Evolutionary conservation across 2,329 filamentous ascomycete species (phyloP).

Genomic region (Chlorencoelia australis): DNA sequence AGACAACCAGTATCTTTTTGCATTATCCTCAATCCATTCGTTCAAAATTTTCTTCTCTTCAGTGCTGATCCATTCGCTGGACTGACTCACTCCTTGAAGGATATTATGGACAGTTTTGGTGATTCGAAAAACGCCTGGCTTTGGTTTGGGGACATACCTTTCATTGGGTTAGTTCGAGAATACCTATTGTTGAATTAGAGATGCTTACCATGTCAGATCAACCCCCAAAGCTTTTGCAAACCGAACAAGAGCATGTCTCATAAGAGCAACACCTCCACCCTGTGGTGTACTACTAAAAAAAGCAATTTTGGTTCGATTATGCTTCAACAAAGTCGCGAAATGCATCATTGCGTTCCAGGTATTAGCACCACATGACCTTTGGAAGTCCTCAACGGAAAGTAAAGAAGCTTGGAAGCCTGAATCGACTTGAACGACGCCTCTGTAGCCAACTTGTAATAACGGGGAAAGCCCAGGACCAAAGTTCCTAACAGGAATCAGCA

Average conservation of each 20-base stretch:
- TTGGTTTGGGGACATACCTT: slow-evolving; percentile 66
- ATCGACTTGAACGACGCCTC: slow-evolving; percentile 49
- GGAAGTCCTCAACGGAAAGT: slow-evolving; percentile 40
- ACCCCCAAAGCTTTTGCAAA: slow-evolving; percentile 58
- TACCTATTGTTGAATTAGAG: no score
- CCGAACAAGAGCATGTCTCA: slow-evolving; percentile 60
- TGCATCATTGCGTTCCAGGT: slow-evolving; percentile 48
- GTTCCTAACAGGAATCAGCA: slow-evolving; percentile 35
- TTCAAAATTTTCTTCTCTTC: slow-evolving; percentile 54
- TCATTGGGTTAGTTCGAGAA: slow-evolving; percentile 7
- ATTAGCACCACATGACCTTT: slow-evolving; percentile 37
- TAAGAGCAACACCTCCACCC: slow-evolving; percentile 55
- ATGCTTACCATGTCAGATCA: slow-evolving; percentile 65
- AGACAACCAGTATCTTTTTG: slow-evolving; percentile 63
- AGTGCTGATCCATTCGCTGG: slow-evolving; percentile 51
- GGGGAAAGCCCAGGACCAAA: slow-evolving; percentile 66
- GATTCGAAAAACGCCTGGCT: slow-evolving; percentile 68
- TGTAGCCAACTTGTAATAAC: slow-evolving; percentile 49
- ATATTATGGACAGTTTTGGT: slow-evolving; percentile 88
- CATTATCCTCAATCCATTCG: slow-evolving; percentile 66
- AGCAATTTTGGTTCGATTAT: slow-evolving; percentile 45
- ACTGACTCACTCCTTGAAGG: slow-evolving; percentile 64
- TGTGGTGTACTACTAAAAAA: slow-evolving; percentile 58
- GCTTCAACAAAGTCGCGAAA: slow-evolving; percentile 43
- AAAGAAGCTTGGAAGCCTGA: slow-evolving; percentile 40